Evolutionary conservation across 495 filamentous ascomycete genomes (phyloP).

Genomic region (Xylaria telfairii): DNA sequence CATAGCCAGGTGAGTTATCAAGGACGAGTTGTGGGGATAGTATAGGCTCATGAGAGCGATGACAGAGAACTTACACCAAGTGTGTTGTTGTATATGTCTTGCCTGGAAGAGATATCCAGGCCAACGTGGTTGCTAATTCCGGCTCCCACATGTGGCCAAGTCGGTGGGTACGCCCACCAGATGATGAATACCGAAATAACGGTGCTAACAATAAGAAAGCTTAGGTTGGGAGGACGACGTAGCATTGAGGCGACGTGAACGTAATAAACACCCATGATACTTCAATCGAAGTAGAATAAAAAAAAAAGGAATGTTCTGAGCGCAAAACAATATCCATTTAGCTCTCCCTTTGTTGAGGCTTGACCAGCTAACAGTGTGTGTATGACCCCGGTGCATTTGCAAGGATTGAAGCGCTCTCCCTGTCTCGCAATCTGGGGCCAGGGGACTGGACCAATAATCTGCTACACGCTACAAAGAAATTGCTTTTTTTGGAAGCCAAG

Average conservation of each 20-base stretch:
- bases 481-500: neutral
- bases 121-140: neutral
- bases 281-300: neutral
- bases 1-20: neutral
- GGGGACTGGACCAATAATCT: neutral
- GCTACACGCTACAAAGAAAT: neutral
- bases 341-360: neutral
- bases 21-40: neutral
- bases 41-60: neutral
- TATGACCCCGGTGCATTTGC: neutral
- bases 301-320: neutral
- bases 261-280: neutral
- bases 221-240: neutral
- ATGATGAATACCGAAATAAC: slow-evolving; percentile 3
- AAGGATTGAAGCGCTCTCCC: neutral
- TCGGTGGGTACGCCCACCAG: neutral
- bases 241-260: neutral
- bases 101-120: neutral
- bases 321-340: neutral
- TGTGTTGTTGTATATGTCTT: slow-evolving; percentile 33
- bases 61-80: slow-evolving; percentile 30
- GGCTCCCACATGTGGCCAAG: neutral
- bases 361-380: neutral
- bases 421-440: neutral
- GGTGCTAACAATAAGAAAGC: slow-evolving; percentile 6